Conservation (phyloP, 1,139 yeast genomes). For the Taiozyma sp. region DNA sequence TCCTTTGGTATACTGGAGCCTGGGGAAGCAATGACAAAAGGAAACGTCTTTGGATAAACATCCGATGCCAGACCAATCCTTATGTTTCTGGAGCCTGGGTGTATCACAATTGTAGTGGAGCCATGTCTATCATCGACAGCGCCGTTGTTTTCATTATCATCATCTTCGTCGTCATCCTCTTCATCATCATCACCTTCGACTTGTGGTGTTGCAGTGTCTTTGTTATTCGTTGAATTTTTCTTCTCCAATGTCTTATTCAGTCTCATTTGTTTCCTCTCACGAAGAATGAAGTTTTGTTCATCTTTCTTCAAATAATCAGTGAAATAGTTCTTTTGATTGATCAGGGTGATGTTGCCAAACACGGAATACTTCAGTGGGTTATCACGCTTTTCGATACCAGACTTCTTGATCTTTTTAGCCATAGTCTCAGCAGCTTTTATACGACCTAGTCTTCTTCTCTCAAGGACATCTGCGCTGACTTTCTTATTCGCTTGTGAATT, state of each 20-base stretch:
- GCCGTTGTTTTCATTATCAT: slow-evolving; percentile 22
- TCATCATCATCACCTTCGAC: slow-evolving; percentile 25
- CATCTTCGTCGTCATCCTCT: slow-evolving; percentile 23
- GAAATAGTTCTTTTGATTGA: slow-evolving; percentile 92
- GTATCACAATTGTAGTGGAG: slow-evolving; percentile 71
- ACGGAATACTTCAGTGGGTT: slow-evolving; percentile 63
- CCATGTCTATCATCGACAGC: slow-evolving; percentile 25
- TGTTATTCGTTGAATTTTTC: slow-evolving; percentile 23
- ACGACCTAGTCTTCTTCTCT: slow-evolving; percentile 67
- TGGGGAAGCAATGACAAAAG: slow-evolving; percentile 74
- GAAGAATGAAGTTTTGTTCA: slow-evolving; percentile 62
- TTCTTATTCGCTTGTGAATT: slow-evolving; percentile 13
- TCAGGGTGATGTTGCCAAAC: slow-evolving; percentile 63
- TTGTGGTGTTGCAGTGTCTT: slow-evolving; percentile 6
- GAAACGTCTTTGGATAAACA: slow-evolving; percentile 68
- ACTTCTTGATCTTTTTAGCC: slow-evolving; percentile 63
- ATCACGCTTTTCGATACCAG: slow-evolving; percentile 75
- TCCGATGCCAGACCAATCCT: slow-evolving; percentile 85
- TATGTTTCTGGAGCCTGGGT: slow-evolving; percentile 79
- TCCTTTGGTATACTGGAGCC: slow-evolving; percentile 12
- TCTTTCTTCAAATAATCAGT: slow-evolving; percentile 91
- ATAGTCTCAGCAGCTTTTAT: slow-evolving; percentile 74
- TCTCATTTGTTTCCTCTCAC: slow-evolving; percentile 49
- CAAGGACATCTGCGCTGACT: slow-evolving; percentile 60
- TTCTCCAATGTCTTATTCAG: slow-evolving; percentile 39